Base-by-base conservation (phyloP, 306 rosid species). In the Cotoneaster glaucophyllus region DNA sequence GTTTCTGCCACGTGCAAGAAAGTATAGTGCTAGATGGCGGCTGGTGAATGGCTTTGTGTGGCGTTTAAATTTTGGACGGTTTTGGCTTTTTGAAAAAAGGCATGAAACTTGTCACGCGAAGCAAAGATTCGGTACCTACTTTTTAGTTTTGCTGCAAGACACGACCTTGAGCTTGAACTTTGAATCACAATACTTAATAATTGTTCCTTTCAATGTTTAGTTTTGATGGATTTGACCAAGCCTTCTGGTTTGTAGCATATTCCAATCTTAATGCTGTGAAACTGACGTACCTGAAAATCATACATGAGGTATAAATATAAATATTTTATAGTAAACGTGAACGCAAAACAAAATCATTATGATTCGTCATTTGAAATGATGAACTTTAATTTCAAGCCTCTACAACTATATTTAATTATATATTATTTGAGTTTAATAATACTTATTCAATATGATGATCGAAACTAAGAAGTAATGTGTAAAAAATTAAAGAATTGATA, bases 1-100 rank as follows among this genome's bases (percentile, higher is more conserved):
- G 3, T 76, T 45, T 21, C 0, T 19, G 82, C 67, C 87, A 84
- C 87, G 84, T 77, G 84, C 80, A 43, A 43, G 5, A 54, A 61
- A 8, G 11, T 0, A 12, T 9, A 3, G 11, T 3, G 79, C 45
- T 69, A 77, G 39, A 24, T 74, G 84, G 77, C 80, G 8, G 12
- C 9, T 4, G 34, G 1, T 6, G 31, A 53, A 15, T 77, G 82
- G 79, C 41, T 61, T 4, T 1, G 34, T 1, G 21, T 17, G 67
- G 48, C 17, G 24, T 37, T 37, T 37, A 37, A 37, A 37, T 37
- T 37, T 50, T 72, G 73, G 79, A 22, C 77, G 77, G 85, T 70
- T 73, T 14, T 28, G 63, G 48, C 9, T 31, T 67, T 62, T 67
- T 62, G 43, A 64, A 74, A 43, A 61, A 62, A 15, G n/a, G 28